These are phyloP conservation scores for Populus alba DNA, from an alignment of 345 rosid genomes.

Conservation along the genomic window DNA sequence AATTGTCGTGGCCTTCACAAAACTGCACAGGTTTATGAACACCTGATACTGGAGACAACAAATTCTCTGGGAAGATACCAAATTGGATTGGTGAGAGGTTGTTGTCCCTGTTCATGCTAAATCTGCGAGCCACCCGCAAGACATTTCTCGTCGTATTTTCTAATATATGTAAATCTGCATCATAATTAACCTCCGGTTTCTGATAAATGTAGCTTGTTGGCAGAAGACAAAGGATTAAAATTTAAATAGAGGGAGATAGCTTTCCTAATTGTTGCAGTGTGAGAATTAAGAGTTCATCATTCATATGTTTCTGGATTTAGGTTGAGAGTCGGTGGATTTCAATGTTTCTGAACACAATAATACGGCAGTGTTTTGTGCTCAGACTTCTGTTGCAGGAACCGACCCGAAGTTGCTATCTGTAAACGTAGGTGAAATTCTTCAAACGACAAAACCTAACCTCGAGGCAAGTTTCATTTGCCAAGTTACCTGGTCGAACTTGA, in stretches of 20 bases:
- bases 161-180: too few species aligned
- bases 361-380: not conserved
- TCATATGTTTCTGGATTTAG: too few species aligned
- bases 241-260: not conserved
- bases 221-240: not conserved
- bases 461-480: not conserved
- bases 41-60: slow-evolving; percentile 8
- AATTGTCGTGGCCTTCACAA: slow-evolving; percentile 11
- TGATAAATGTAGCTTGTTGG: not conserved
- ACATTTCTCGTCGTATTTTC: too few species aligned
- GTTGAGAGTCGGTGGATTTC: too few species aligned
- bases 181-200: not conserved
- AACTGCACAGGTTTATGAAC: slow-evolving; percentile 2
- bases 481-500: not conserved
- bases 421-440: not conserved
- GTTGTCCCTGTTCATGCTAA: not conserved
- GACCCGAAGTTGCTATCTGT: not conserved
- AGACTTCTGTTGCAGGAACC: too few species aligned
- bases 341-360: not conserved
- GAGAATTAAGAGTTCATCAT: too few species aligned
- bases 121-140: slow-evolving; percentile 4
- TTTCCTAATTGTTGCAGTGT: not conserved
- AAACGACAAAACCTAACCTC: not conserved
- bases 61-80: not conserved
- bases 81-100: slow-evolving; percentile 8